Evolutionary conservation across 2,329 filamentous ascomycete genomes (phyloP), one percentile per base, ranked within the genome.

Genomic region (Exophiala oligosperma): DNA sequence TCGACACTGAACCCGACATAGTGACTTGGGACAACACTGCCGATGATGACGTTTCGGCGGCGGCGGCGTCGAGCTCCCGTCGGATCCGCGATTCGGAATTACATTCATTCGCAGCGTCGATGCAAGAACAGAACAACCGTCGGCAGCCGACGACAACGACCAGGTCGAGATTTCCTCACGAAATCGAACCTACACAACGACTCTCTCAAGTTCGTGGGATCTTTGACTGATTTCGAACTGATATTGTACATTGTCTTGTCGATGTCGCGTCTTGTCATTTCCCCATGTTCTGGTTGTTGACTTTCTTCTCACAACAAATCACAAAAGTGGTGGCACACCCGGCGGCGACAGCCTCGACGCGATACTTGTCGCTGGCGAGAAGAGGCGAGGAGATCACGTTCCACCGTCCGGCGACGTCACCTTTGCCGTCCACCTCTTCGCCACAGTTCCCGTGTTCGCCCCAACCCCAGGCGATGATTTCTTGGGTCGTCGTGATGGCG

Each of bases 371-470:
- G 3, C 79, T 70, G 14, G 81, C 74, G 68, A 80, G 79, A 11
- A n/a, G 35, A 24, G 57, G 49, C 37, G 55, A 24, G 12, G 49
- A n/a, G 47, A 65, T 59, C 58, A 84, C 75, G 69, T 88, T 92
- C 79, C 83, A 90, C 59, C 79, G 79, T 8, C 83, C 87, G 63
- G 87, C 88, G 47, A 92, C 85, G 72, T 90, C 84, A 50, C 84
- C 85, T 61, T 81, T 77, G 17, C 81, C 76, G 61, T 85, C 84
- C 11, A 76, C 78, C 43, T 82, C 78, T 37, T 85, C 83, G 2
- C 94, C 94, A 72, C 94, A 99, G 71, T 99, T 99, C 1, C 94
- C 94, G 75, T 99, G 94, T 74, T 97, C 93, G 1, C 92, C 92
- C 94, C 94, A 99, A 21, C 94, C 94, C 91, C 93, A 97, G 1